A percentile compares a stretch with the other conserved stretches of the same genome.
phyloP scores from a whole-genome alignment of 2,329 filamentous ascomycete species.

The Xylariaceae sp. region DNA sequence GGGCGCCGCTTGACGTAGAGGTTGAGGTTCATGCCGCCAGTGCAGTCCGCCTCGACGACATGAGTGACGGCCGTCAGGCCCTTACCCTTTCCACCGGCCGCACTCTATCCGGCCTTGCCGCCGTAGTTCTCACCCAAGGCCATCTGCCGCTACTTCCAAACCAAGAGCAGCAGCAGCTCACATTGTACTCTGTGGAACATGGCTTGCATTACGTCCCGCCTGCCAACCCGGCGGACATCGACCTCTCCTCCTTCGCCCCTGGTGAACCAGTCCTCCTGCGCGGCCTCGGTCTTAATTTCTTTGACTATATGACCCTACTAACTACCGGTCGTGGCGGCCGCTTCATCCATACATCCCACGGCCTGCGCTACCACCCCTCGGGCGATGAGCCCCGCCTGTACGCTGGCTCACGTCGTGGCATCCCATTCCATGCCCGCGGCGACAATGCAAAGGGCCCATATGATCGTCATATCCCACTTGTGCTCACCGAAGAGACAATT shows the following conservation, averaged over 20 bases:
- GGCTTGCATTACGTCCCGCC: slow-evolving; percentile 14
- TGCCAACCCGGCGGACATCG: slow-evolving; percentile 19
- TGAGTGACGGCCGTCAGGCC: slow-evolving; percentile 12
- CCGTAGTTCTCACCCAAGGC: slow-evolving; percentile 24
- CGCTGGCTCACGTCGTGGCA: slow-evolving; percentile 21
- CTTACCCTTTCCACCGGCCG: slow-evolving; percentile 13
- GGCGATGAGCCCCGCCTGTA: slow-evolving; percentile 22
- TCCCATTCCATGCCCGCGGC: slow-evolving; percentile 23
- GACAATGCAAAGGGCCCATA: slow-evolving; percentile 20
- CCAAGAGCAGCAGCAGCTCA: slow-evolving; percentile 2
- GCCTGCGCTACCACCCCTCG: slow-evolving; percentile 12
- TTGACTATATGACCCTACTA: slow-evolving; percentile 24
- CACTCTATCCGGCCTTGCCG: slow-evolving; percentile 10
- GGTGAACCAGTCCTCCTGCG: slow-evolving; percentile 16
- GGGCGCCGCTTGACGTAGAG: slow-evolving; percentile 2
- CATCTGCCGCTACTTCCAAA: slow-evolving; percentile 13
- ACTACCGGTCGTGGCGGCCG: slow-evolving; percentile 22
- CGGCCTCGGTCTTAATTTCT: slow-evolving; percentile 24
- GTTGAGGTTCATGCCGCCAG: slow-evolving; percentile 13
- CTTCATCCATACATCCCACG: slow-evolving; percentile 4
- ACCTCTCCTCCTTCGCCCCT: slow-evolving; percentile 12
- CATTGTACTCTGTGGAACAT: slow-evolving; percentile 12
- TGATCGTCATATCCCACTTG: slow-evolving; percentile 10
- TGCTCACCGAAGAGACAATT: slow-evolving; percentile 17
- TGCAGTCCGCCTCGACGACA: slow-evolving; percentile 12